Conservation (phyloP, 306 rosid genomes). For the Cucurbita ficifolia region DNA sequence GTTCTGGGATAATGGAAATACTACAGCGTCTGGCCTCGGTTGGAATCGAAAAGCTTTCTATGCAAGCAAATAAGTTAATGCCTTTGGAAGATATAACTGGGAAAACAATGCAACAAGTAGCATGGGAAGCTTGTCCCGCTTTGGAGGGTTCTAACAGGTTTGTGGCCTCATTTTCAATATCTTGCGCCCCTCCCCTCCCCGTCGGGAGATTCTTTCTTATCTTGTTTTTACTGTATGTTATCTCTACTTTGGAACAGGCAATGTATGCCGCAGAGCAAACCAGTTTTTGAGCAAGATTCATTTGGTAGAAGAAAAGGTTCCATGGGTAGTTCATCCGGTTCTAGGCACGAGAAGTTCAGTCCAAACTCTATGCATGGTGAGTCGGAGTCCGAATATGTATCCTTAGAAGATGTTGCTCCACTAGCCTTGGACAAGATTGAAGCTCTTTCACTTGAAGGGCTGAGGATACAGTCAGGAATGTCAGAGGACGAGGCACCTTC, state of each 20-base stretch:
- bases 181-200: not conserved
- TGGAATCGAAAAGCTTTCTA: constrained; percentile 89
- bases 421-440: constrained; percentile 80
- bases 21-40: constrained; percentile 60
- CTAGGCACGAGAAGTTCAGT: constrained; percentile 18
- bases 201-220: not conserved
- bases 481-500: constrained; percentile 66
- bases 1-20: constrained; percentile 68
- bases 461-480: constrained; percentile 89
- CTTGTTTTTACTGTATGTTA: constrained; percentile 6
- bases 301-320: constrained; percentile 11
- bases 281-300: constrained; percentile 21
- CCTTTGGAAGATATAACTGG: constrained; percentile 88
- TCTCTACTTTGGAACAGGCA: constrained; percentile 34
- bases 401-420: constrained; percentile 87
- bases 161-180: constrained; percentile 11
- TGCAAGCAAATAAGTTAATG: constrained; percentile 82
- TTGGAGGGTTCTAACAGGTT: constrained; percentile 51
- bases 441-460: constrained; percentile 81
- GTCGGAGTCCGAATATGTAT: constrained; percentile 37
- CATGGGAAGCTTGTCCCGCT: constrained; percentile 58
- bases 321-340: constrained; percentile 24
- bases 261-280: constrained; percentile 28
- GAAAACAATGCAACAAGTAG: constrained; percentile 79
- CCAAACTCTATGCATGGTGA: constrained; percentile 26